A percentile compares a stretch with the other conserved stretches of the same genome.
Evolutionary conservation across 2,329 filamentous ascomycete species (phyloP).

Genomic region (Alternaria sp.): DNA sequence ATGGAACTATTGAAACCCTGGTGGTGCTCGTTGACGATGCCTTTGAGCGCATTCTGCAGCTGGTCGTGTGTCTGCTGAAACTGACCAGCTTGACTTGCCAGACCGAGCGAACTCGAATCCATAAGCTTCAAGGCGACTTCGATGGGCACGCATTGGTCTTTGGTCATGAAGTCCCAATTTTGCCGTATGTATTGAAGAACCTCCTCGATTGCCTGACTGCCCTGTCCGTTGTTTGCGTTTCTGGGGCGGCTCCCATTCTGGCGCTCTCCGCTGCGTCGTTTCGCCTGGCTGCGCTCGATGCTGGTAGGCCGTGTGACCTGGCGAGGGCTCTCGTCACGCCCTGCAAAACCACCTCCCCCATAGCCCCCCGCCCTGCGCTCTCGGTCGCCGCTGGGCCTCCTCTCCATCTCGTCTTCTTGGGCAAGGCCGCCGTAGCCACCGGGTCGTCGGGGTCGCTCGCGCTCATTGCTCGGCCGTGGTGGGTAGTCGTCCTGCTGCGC

Average conservation of each 20-base stretch:
- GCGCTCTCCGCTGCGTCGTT: conserved; percentile 50
- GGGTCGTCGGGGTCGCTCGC: conserved; percentile 26
- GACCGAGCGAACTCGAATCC: conserved; percentile 89
- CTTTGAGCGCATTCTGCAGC: conserved; percentile 90
- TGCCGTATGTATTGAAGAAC: conserved; percentile 82
- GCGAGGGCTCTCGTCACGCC: conserved; percentile 32
- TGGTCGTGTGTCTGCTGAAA: conserved; percentile 85
- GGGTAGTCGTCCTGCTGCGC: conserved; percentile 22
- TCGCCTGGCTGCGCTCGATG: conserved; percentile 51
- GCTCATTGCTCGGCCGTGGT: conserved; percentile 26
- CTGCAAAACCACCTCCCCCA: conserved; percentile 34
- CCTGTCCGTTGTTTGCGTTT: conserved; percentile 43
- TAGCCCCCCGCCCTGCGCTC: conserved; percentile 45
- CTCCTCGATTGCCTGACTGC: conserved; percentile 56
- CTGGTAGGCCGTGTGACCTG: conserved; percentile 46
- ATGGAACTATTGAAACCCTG: conserved; percentile 99
- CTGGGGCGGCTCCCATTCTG: conserved; percentile 34
- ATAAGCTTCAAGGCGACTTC: conserved; percentile 94
- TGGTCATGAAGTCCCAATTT: conserved; percentile 92
- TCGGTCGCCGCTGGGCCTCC: conserved; percentile 32
- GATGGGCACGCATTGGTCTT: conserved; percentile 87
- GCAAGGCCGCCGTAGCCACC: conserved; percentile 39
- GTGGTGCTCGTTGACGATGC: conserved; percentile 95
- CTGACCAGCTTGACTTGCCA: conserved; percentile 84
- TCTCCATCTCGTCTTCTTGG: conserved; percentile 28